phyloP scores from a whole-genome alignment of 192 early-diverging fungal genomes.

The Allomyces javanicus region DNA sequence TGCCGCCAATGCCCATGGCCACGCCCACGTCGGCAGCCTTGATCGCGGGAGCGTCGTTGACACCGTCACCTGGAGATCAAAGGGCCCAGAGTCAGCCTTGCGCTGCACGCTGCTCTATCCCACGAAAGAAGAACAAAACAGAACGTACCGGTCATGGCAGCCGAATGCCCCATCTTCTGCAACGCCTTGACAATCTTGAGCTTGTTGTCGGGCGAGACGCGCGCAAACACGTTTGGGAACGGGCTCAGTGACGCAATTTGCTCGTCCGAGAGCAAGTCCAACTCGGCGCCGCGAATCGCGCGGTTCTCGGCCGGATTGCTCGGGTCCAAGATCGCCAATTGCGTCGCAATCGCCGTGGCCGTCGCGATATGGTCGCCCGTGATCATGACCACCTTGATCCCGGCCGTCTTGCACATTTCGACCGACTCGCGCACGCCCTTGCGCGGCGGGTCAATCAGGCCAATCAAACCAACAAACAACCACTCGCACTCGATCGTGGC shows the following conservation, averaged over 20 bases:
- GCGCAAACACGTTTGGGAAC: conserved; percentile 92
- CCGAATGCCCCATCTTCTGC: conserved; percentile 51
- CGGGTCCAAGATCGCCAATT: conserved; percentile 66
- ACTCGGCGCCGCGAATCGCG: conserved; percentile 69
- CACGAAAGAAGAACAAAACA: no score
- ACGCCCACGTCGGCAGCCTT: conserved; percentile 90
- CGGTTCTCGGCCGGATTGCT: conserved; percentile 25
- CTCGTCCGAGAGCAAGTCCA: conserved; percentile 81
- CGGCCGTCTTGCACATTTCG: conserved; percentile 64
- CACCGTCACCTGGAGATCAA: background rate
- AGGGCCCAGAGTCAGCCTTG: no score
- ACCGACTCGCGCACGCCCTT: conserved; percentile 43
- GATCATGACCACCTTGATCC: conserved; percentile 88
- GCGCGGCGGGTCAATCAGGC: conserved; percentile 81
- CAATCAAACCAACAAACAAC: conserved; percentile 65
- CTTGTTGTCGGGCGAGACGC: conserved; percentile 91
- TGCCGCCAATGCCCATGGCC: conserved; percentile 90
- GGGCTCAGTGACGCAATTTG: conserved; percentile 54
- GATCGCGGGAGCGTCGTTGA: conserved; percentile 78
- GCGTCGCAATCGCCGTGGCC: conserved; percentile 72
- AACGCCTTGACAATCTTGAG: conserved; percentile 83
- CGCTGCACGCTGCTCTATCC: no score
- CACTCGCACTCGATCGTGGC: conserved; percentile 22
- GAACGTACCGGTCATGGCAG: conserved; percentile 62
- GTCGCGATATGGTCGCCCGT: conserved; percentile 88